Evolutionary conservation across 2,329 filamentous ascomycete genomes (phyloP).

Genomic region (Neonectria magnoliae): DNA sequence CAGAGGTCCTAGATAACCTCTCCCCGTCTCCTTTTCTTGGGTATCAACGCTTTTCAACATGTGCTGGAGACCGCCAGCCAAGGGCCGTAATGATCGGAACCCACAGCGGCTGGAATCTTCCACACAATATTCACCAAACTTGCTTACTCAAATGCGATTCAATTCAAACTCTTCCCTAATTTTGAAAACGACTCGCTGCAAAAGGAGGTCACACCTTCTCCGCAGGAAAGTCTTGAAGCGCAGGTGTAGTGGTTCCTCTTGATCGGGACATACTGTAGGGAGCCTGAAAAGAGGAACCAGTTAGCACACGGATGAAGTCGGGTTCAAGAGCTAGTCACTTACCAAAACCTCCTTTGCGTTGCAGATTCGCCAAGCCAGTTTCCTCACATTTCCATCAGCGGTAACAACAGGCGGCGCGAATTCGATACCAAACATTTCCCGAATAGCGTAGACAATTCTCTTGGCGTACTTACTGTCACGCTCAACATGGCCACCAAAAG

Average conservation of each 20-base stretch:
- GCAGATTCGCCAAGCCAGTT: constrained; percentile 92
- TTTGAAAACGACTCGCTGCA: neutral
- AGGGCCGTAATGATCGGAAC: neutral
- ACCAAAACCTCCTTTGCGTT: constrained; percentile 96
- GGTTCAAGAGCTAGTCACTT: constrained; percentile 51
- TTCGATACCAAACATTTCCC: constrained; percentile 97
- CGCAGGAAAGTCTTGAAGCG: constrained; percentile 52
- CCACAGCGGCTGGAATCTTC: neutral
- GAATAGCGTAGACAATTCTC: constrained; percentile 91
- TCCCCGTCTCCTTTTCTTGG: neutral
- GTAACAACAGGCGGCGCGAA: constrained; percentile 92
- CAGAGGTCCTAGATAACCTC: neutral
- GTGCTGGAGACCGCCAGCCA: neutral
- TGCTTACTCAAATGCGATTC: neutral
- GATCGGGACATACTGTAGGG: constrained; percentile 78
- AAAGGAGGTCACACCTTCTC: constrained; percentile 33
- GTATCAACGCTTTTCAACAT: constrained; percentile 13
- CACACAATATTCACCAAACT: neutral
- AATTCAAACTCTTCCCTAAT: neutral
- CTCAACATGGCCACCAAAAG: constrained; percentile 86
- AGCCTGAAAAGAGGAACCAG: constrained; percentile 58
- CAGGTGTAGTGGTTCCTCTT: constrained; percentile 70
- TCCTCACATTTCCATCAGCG: constrained; percentile 89
- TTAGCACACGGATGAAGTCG: constrained; percentile 5
- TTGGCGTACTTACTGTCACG: constrained; percentile 89